Evolutionary conservation across 169 alveolate species (phyloP).

Genomic region (Amoebophrya sp.): DNA sequence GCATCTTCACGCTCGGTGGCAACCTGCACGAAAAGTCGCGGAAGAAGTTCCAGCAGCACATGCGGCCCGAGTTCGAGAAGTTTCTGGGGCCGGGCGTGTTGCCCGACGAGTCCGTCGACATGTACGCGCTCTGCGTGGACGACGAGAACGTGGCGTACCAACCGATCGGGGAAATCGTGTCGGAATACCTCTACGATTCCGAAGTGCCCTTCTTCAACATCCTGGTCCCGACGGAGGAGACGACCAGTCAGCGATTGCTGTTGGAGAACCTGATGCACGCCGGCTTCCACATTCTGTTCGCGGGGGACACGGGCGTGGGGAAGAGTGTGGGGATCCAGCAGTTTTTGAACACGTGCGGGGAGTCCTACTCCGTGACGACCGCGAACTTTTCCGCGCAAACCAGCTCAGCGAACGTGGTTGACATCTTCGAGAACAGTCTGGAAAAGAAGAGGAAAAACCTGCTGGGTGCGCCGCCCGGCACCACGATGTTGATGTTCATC

Average conservation of each 20-base stretch:
- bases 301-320: constrained; percentile 89
- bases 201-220: constrained; percentile 73
- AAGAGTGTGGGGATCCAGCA: constrained; percentile 78
- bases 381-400: constrained; percentile 84
- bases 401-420: constrained; percentile 72
- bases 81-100: constrained; percentile 60
- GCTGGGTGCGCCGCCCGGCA: constrained; percentile 85
- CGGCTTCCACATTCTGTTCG: constrained; percentile 63
- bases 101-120: constrained; percentile 65
- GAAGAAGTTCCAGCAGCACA: constrained; percentile 58
- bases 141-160: constrained; percentile 58
- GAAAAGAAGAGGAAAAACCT: constrained; percentile 72
- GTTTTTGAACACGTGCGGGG: constrained; percentile 57
- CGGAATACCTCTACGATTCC: constrained; percentile 65
- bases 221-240: constrained; percentile 80
- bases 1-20: constrained; percentile 78
- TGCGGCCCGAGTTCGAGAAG: constrained; percentile 61
- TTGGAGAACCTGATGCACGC: constrained; percentile 63
- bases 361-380: constrained; percentile 58
- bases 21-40: constrained; percentile 75
- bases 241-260: constrained; percentile 67
- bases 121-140: constrained; percentile 69
- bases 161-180: constrained; percentile 66
- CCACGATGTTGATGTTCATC: constrained; percentile 78
- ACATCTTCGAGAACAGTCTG: constrained; percentile 69